These are phyloP conservation scores for Penicillium herquei DNA, from an alignment of 495 filamentous ascomycete species.

Conservation along the genomic window DNA sequence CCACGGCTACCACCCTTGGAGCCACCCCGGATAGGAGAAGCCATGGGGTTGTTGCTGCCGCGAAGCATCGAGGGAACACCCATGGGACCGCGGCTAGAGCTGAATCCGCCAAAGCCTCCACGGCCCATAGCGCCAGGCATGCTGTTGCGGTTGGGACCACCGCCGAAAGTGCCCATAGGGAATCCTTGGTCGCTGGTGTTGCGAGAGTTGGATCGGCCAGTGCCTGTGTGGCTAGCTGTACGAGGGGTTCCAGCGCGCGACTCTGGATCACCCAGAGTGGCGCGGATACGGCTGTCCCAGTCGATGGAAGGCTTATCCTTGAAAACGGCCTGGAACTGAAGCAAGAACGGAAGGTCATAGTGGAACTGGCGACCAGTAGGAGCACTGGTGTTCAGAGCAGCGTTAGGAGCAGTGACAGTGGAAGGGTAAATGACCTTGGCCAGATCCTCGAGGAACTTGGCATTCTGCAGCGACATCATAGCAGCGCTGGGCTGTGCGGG, in stretches of 20 bases:
- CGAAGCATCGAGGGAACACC: slow-evolving; percentile 25
- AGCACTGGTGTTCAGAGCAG: slow-evolving; percentile 75
- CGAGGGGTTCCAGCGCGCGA: slow-evolving; percentile 70
- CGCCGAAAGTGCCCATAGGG: not conserved
- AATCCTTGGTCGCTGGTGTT: slow-evolving; percentile 57
- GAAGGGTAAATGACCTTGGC: slow-evolving; percentile 70
- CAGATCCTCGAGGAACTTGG: slow-evolving; percentile 75
- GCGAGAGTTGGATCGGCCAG: slow-evolving; percentile 45
- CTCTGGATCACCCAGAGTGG: slow-evolving; percentile 79
- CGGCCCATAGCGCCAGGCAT: slow-evolving; percentile 35
- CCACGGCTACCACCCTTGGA: slow-evolving; percentile 51
- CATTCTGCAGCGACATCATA: slow-evolving; percentile 84
- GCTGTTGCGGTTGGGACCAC: not conserved
- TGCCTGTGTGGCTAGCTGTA: slow-evolving; percentile 52
- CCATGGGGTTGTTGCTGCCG: slow-evolving; percentile 29
- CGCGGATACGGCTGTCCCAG: slow-evolving; percentile 80
- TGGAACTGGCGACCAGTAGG: slow-evolving; percentile 80
- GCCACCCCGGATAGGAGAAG: slow-evolving; percentile 54
- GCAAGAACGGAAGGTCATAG: slow-evolving; percentile 91
- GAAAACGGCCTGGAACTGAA: slow-evolving; percentile 95
- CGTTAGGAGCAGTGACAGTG: slow-evolving; percentile 81
- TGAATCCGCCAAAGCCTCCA: too few relatives aligned
- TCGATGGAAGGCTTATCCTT: slow-evolving; percentile 92
- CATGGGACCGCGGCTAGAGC: slow-evolving; percentile 35
- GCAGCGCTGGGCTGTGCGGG: slow-evolving; percentile 87